A percentile compares a stretch with the other conserved stretches of the same genome.
Evolutionary conservation across 768 basidiomycete genomes (phyloP).

Genomic region (Mycena albidolilacea): DNA sequence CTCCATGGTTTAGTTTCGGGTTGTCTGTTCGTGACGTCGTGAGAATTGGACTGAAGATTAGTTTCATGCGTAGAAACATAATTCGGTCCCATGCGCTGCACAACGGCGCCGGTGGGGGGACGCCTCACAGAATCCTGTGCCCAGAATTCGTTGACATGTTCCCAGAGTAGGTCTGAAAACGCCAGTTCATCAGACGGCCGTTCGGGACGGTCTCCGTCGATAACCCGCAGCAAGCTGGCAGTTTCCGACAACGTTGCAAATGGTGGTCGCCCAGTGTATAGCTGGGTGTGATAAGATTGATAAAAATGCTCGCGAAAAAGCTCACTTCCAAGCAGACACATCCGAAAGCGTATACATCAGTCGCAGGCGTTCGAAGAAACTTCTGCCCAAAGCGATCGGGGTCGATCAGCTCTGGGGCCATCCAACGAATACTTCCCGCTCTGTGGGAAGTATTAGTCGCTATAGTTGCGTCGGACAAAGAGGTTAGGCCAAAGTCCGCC

Average conservation of each 20-base stretch:
- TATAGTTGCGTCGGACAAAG: constrained; percentile 48
- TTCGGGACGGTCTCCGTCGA: constrained; percentile 22
- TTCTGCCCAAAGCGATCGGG: constrained; percentile 45
- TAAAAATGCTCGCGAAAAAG: background rate
- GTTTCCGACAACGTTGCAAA: constrained; percentile 22
- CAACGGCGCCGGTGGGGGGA: background rate
- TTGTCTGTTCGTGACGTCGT: background rate
- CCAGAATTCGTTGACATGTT: constrained; percentile 17
- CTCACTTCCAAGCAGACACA: constrained; percentile 52
- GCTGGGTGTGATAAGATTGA: background rate
- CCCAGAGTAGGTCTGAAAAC: constrained; percentile 26
- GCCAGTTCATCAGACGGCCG: constrained; percentile 13
- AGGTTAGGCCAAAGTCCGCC: constrained; percentile 53
- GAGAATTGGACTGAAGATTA: background rate
- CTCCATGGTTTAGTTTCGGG: background rate
- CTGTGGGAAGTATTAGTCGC: constrained; percentile 39
- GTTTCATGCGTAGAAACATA: background rate
- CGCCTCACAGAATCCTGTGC: background rate
- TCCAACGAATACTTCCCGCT: constrained; percentile 43
- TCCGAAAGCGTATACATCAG: constrained; percentile 53
- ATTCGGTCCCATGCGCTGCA: constrained; percentile 5
- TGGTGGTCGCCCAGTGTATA: constrained; percentile 35
- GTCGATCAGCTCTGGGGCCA: constrained; percentile 50
- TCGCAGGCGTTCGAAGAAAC: constrained; percentile 46
- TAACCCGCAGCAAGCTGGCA: constrained; percentile 17